Conservation (phyloP, 2,329 filamentous ascomycete genomes). For the Stemphylium lycopersici region DNA sequence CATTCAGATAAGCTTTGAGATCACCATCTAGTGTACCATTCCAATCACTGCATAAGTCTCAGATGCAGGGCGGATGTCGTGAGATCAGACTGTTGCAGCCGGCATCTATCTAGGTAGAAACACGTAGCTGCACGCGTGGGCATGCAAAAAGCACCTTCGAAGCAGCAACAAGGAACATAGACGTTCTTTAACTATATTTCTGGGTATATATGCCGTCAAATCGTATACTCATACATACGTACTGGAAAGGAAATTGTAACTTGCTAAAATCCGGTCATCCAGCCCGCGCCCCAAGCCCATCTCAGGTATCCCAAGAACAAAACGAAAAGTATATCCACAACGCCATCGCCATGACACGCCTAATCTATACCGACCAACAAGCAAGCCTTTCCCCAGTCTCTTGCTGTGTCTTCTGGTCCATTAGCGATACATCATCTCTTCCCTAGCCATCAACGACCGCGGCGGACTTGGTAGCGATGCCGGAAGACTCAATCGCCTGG, state of each 20-base stretch:
- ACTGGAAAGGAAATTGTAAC: neutral
- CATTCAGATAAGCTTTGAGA: conserved; percentile 8
- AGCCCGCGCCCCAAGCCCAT: neutral
- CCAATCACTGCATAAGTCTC: neutral
- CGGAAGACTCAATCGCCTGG: conserved; percentile 25
- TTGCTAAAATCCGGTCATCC: neutral
- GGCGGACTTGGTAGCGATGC: conserved; percentile 26
- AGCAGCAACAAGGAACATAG: neutral
- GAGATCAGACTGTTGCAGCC: neutral
- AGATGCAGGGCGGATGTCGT: neutral
- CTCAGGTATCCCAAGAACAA: neutral
- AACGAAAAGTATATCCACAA: neutral
- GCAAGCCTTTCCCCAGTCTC: no score
- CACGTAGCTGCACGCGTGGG: neutral
- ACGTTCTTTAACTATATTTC: neutral
- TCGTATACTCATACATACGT: neutral
- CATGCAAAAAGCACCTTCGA: no score
- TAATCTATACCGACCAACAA: neutral
- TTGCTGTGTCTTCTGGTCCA: no score
- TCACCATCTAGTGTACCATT: neutral
- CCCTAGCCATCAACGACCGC: conserved; percentile 12
- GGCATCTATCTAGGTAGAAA: neutral
- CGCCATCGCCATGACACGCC: neutral
- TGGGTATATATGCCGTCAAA: neutral
- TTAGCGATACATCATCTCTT: conserved; percentile 28